Percentiles rank a stretch among this genome's conserved stretches.
These are phyloP conservation scores for Fusarium secorum DNA, from an alignment of 2,329 filamentous ascomycete genomes.

Conservation along the genomic window DNA sequence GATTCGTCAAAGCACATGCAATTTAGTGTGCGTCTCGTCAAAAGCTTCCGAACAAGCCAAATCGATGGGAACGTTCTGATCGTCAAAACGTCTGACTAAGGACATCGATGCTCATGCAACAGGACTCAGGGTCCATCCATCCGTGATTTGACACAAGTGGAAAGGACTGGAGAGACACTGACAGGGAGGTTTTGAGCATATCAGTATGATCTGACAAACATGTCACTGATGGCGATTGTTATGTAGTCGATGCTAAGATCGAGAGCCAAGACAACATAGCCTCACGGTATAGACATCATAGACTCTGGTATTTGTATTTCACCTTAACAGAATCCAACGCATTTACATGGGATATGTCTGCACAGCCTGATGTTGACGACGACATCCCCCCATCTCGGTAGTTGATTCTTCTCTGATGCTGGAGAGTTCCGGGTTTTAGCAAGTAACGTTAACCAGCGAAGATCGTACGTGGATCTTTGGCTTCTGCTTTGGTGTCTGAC, in stretches of 20 bases:
- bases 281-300: constrained; percentile 7
- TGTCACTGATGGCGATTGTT: constrained; percentile 2
- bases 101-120: constrained; percentile 7
- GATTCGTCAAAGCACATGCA: constrained; percentile 11
- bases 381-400: constrained; percentile 4
- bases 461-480: constrained; percentile 18
- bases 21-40: background rate
- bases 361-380: constrained; percentile 28
- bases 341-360: constrained; percentile 10
- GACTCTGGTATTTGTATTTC: constrained; percentile 13
- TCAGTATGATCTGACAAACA: background rate
- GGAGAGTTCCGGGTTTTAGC: constrained; percentile 4
- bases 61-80: constrained; percentile 5
- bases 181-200: background rate
- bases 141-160: background rate
- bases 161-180: constrained; percentile 1
- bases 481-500: constrained; percentile 3
- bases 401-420: background rate
- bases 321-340: background rate
- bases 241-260: background rate
- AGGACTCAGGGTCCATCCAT: constrained; percentile 23
- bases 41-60: constrained; percentile 10
- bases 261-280: constrained; percentile 13
- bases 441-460: constrained; percentile 5
- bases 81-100: constrained; percentile 17